Percentiles rank a stretch among this genome's conserved stretches.
phyloP scores from a whole-genome alignment of 164 flowering plant genomes.

The Magnolia sinica region DNA sequence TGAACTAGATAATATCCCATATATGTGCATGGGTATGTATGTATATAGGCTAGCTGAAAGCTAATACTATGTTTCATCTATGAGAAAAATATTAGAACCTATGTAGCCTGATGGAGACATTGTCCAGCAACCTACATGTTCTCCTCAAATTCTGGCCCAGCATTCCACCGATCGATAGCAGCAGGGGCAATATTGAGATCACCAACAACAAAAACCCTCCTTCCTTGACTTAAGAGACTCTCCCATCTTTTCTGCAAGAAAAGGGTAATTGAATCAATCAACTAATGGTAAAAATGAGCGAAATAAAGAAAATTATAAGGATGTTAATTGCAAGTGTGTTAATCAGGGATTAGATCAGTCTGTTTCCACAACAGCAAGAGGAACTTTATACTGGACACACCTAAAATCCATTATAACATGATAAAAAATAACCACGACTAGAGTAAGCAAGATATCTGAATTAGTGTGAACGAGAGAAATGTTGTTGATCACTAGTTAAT shows the following conservation, averaged over 20 bases:
- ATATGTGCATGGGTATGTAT: background rate
- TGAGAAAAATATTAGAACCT: background rate
- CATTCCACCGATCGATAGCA: slow-evolving; percentile 82
- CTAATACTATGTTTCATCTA: background rate
- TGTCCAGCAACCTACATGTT: slow-evolving; percentile 56
- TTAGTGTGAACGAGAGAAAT: too few relatives aligned
- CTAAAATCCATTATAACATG: too few relatives aligned
- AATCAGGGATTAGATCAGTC: background rate
- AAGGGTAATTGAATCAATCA: slow-evolving; percentile 7
- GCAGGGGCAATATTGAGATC: slow-evolving; percentile 94
- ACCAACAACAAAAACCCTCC: slow-evolving; percentile 81
- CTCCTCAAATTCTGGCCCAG: slow-evolving; percentile 88
- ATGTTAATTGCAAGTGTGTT: background rate
- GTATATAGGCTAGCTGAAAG: background rate
- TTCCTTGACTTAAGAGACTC: slow-evolving; percentile 53
- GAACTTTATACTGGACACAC: background rate
- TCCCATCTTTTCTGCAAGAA: slow-evolving; percentile 95
- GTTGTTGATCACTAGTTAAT: too few relatives aligned
- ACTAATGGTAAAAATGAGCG: slow-evolving; percentile 2
- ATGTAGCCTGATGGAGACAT: background rate
- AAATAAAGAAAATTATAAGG: background rate
- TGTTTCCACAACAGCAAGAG: background rate
- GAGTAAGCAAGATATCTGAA: too few relatives aligned
- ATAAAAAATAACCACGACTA: too few relatives aligned
- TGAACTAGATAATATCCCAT: background rate